These are phyloP conservation scores for Colletotrichum lindemuthianum DNA, from an alignment of 2,329 filamentous ascomycete species.

Conservation along the genomic window DNA sequence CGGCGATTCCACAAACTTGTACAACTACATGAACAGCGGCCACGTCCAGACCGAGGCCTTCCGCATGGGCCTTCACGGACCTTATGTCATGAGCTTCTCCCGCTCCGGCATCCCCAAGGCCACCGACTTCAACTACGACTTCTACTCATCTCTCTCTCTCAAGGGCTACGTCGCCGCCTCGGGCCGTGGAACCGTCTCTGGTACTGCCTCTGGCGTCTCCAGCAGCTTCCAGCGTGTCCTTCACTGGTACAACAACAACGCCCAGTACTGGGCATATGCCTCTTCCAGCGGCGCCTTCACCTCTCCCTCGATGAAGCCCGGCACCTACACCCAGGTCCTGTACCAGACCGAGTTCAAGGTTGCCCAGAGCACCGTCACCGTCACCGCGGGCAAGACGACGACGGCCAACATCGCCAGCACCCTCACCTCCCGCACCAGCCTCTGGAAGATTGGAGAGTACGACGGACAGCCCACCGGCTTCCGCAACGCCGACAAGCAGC, in stretches of 20 bases:
- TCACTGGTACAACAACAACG: constrained; percentile 71
- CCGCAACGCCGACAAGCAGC: constrained; percentile 73
- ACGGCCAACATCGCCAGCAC: constrained; percentile 62
- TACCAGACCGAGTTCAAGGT: constrained; percentile 69
- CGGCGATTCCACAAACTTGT: constrained; percentile 65
- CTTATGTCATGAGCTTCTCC: constrained; percentile 70
- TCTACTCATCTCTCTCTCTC: constrained; percentile 67
- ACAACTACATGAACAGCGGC: constrained; percentile 76
- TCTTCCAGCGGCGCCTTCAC: constrained; percentile 66
- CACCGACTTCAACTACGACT: constrained; percentile 62
- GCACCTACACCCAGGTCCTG: constrained; percentile 75
- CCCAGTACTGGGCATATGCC: constrained; percentile 74
- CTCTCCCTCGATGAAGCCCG: constrained; percentile 73
- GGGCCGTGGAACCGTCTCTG: constrained; percentile 67
- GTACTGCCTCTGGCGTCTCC: constrained; percentile 67
- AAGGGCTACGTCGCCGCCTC: constrained; percentile 66
- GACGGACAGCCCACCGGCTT: constrained; percentile 73
- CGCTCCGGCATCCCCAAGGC: constrained; percentile 64
- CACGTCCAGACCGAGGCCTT: constrained; percentile 71
- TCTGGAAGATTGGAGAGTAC: constrained; percentile 73
- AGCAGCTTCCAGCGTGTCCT: constrained; percentile 65
- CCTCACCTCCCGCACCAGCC: constrained; percentile 56
- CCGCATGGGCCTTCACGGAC: constrained; percentile 72
- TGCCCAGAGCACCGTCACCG: constrained; percentile 57
- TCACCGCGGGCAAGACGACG: constrained; percentile 59